Base-by-base conservation (phyloP, 495 filamentous ascomycete genomes). In the Copromyces sp. region DNA sequence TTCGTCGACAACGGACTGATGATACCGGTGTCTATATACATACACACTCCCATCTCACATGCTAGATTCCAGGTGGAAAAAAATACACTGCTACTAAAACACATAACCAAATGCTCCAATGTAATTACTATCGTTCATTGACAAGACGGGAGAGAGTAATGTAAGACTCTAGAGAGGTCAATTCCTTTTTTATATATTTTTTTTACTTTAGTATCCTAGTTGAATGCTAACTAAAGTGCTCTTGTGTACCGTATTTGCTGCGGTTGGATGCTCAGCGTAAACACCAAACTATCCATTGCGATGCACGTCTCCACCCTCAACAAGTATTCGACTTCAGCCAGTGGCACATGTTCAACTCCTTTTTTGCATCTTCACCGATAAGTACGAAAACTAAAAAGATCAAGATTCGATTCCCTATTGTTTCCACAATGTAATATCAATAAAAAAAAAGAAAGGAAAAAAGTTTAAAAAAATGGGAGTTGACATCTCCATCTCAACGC, bases 401-500 rank as follows among this genome's bases (percentile, higher is more conserved):
- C 29, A 35, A 4, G 1, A 32, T 14, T 65, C 5, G 29, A 2
- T 65, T 2, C 11, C 7, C 14, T 6, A 35, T 24, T 0, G 16
- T 65, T 65, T 17, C 1, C 14, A 9, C 14, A 17, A 7, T 12
- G 4, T 1, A 32, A 16, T 16, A 6, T 2, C 12, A 61, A 24
- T 12, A 16, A 16, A 9, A 2, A 45, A 73, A 68, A 70, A n/a
- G n/a, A n/a, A 68, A 74, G 9, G 41, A 35, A 73, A 70, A 78
- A 74, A 73, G 69, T 75, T 79, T 78, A 80, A 79, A 82, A 81
- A 79, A 74, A 75, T 75, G 70, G 80, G 78, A 81, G 84, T 85
- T 73, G 82, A 79, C 82, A 75, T 81, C 84, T 78, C 84, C 83
- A 83, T 83, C 83, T 84, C 82, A 73, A 75, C 77, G 71, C 77